A percentile compares a stretch with the other conserved stretches of the same genome.
Evolutionary conservation across 23 red algal species (phyloP).

Genomic region (Agarophyton chilense): DNA sequence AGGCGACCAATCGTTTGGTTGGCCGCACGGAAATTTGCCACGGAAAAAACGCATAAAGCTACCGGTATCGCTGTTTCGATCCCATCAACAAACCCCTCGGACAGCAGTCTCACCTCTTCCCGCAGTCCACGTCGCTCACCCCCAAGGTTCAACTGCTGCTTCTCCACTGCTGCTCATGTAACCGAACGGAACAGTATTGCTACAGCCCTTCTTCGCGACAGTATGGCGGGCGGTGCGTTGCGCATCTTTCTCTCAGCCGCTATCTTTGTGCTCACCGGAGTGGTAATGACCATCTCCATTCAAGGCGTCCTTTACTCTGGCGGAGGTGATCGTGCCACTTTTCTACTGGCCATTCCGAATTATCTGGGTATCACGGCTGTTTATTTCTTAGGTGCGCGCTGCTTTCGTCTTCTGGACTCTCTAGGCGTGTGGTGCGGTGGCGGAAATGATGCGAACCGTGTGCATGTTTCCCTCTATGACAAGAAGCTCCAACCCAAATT

Average conservation of each 20-base stretch:
- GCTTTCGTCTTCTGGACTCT: conserved; percentile 63
- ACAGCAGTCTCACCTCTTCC: neutral
- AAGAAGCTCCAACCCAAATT: conserved; percentile 15
- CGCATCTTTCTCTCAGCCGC: conserved; percentile 61
- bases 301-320: conserved; percentile 84
- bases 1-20: neutral
- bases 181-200: neutral
- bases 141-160: neutral
- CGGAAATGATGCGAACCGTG: conserved; percentile 55
- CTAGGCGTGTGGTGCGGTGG: conserved; percentile 66
- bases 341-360: conserved; percentile 83
- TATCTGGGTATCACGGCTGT: conserved; percentile 74
- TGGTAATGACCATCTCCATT: conserved; percentile 73
- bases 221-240: conserved; percentile 59
- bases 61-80: neutral
- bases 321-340: conserved; percentile 76
- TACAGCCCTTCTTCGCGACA: conserved; percentile 2
- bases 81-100: neutral
- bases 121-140: neutral
- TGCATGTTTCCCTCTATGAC: conserved; percentile 41
- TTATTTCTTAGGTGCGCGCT: conserved; percentile 56
- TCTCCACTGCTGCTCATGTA: conserved; percentile 13
- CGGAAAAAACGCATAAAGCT: neutral
- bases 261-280: conserved; percentile 75
- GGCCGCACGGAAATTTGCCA: neutral